Base-by-base conservation (phyloP, 805 yeast species). In the Ogataea chonburiensis region DNA sequence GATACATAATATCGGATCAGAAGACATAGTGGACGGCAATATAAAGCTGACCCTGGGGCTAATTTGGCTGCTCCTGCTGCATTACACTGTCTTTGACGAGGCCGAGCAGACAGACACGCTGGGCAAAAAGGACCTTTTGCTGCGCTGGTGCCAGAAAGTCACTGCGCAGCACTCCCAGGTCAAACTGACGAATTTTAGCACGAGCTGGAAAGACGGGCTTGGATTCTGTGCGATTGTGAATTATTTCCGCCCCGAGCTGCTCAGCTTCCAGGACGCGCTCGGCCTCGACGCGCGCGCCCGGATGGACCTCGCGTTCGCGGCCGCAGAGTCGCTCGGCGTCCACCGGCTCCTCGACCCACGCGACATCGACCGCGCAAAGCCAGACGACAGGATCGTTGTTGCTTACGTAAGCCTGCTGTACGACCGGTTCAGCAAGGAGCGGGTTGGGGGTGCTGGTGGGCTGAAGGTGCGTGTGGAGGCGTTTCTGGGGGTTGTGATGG, bases 401-500 rank as follows among this genome's bases (percentile, higher is more conserved):
- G 70, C 80, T 12, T 79, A 75, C 50, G 56, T 79, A 8, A 69
- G 80, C 10, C 73, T 78, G 47, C 74, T 81, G 78, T 78, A 68
- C 56, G 75, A 73, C 31, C 61, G 64, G 15, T 68, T 69, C 34
- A 18, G 26, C 27, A 42, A 25, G 21, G 41, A 28, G 11, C 25
- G 40, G 5, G 34, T 24, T 5, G 32, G 28, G 5, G 36, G 36
- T 17, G 26, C 28, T n/a, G 24, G 14, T 3, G 24, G 37, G 10
- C 21, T 47, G 21, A 49, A 41, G 18, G 30, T 46, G 5, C 45
- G 58, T 14, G 30, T 57, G 22, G 60, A 59, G 42, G 47, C 61
- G 15, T 56, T 56, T 34, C 25, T 56, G 20, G 34, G 46, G 12
- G 40, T 53, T 5, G 28, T 54, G 9, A 24, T 34, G n/a, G 49